Evolutionary conservation across 305 asterid genomes (phyloP), one percentile per base, ranked within the genome.

Genomic region (Solanum aculeatissimum): DNA sequence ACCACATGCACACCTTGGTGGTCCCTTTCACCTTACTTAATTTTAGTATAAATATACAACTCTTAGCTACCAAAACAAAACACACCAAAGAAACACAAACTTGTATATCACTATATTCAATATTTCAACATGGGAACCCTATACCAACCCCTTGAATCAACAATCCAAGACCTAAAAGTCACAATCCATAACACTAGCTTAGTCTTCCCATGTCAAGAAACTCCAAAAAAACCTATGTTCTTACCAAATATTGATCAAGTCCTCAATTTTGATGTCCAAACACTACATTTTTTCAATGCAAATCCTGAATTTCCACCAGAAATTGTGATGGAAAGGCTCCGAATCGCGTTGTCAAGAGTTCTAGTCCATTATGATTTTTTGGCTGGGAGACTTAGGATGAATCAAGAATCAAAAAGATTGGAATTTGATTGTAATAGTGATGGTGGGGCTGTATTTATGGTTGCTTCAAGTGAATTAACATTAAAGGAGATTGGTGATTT

Each of bases 161-260:
- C 86, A 83, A 85, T 90, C 60, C 85, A 79, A 54, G 95, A 92
- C 88, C 93, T 92, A 15, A 87, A 88, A 83, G 83, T 92, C 88
- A 90, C 88, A 58, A 53, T 88, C 82, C 82, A 86, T 9, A 72
- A 88, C 69, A 88, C 95, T 14, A 78, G 60, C 9, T 88, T 87
- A 29, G 86, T 92, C 3, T 84, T 88, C 42, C 93, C 92, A 53
- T 83, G 82, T 2, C 81, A 88, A 65, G 86, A 86, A 86, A 87
- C 91, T 32, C 81, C 71, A 9, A 85, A 83, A 47, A 89, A 66
- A 45, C 53, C 89, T 79, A 47, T 91, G 54, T 92, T 92, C 86
- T 84, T 90, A 65, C 89, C 98, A 7, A 95, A 95, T 84, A 95
- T 95, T 58, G 98, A 95, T 27, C 95, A 92, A 83, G 93, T 95